phyloP scores from a whole-genome alignment of 23 red algal genomes.

The Chondrus crispus region DNA sequence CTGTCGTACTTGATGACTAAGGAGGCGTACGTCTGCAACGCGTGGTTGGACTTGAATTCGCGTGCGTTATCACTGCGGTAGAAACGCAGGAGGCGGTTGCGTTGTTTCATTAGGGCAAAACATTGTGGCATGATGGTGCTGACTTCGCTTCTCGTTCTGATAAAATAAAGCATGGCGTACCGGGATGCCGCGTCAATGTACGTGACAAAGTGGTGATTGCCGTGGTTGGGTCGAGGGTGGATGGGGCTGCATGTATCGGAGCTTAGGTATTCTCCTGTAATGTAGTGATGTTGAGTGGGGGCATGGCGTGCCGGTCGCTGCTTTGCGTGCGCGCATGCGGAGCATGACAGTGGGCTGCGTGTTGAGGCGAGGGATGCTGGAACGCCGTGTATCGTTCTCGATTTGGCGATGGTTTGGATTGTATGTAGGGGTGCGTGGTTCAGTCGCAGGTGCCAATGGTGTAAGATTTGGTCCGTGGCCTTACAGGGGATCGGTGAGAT shows the following conservation, averaged over 20 bases:
- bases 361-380: too few relatives aligned
- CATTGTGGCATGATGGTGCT: neutral
- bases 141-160: neutral
- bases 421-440: too few relatives aligned
- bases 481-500: too few relatives aligned
- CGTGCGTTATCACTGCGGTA: neutral
- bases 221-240: neutral
- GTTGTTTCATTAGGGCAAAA: too few relatives aligned
- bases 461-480: too few relatives aligned
- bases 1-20: neutral
- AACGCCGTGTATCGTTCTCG: too few relatives aligned
- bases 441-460: too few relatives aligned
- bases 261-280: neutral
- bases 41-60: neutral
- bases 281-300: neutral
- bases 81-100: neutral
- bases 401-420: too few relatives aligned
- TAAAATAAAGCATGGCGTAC: neutral
- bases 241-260: neutral
- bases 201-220: neutral
- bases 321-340: neutral
- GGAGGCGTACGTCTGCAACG: neutral
- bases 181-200: neutral
- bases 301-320: neutral
- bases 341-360: neutral